These are phyloP conservation scores for Paramecium primaurelia DNA, from an alignment of 73 alveolate genomes.

Conservation along the genomic window DNA sequence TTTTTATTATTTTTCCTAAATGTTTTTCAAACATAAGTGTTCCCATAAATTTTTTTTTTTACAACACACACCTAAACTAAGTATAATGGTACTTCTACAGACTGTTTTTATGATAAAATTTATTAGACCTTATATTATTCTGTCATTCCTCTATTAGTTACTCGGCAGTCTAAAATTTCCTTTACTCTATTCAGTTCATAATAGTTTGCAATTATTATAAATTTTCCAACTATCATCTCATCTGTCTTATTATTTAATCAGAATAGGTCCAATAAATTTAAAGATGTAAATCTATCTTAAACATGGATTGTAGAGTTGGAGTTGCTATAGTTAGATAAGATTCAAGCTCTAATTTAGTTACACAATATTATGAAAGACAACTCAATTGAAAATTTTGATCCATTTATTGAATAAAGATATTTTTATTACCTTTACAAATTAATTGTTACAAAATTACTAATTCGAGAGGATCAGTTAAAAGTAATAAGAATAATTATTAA, in stretches of 20 bases:
- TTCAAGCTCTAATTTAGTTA: neutral
- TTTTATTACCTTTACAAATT: neutral
- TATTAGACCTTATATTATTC: neutral
- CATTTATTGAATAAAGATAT: neutral
- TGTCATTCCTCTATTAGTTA: neutral
- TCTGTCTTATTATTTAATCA: too few species aligned
- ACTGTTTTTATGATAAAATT: neutral
- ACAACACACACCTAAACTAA: neutral
- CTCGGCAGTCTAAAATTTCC: neutral
- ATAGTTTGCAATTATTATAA: neutral
- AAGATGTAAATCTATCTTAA: neutral
- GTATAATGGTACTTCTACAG: neutral
- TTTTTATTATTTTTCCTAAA: too few species aligned
- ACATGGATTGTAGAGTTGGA: neutral
- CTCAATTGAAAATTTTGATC: neutral
- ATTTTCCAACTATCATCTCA: neutral
- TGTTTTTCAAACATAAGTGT: neutral
- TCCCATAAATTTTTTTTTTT: too few species aligned
- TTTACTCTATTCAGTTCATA: neutral
- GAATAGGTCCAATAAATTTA: neutral
- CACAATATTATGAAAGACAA: neutral
- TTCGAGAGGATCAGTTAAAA: neutral
- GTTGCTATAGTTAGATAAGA: neutral
- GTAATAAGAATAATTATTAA: too few species aligned
- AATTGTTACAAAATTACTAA: neutral